Percentiles rank a stretch among this genome's conserved stretches.
Conservation (phyloP, 129 eudicot species). For the Flaveria linearis region DNA sequence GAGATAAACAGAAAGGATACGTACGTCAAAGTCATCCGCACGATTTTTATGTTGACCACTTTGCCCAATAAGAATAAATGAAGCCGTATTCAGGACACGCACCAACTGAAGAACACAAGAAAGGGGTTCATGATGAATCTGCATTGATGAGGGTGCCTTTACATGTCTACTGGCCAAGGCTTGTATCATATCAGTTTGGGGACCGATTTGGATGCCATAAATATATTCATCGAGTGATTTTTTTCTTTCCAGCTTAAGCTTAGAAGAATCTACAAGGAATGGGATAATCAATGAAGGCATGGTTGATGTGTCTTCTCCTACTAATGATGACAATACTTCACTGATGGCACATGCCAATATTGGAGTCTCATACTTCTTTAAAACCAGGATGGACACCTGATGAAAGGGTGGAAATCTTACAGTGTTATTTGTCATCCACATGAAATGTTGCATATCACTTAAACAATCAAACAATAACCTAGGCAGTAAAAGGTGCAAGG, state of each 20-base stretch:
- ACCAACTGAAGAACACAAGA: constrained; percentile 62
- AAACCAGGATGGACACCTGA: constrained; percentile 69
- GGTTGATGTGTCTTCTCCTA: constrained; percentile 43
- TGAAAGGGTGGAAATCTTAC: not conserved
- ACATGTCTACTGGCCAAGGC: constrained; percentile 46
- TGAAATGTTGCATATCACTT: not conserved
- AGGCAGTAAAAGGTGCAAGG: not conserved
- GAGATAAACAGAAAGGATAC: not conserved
- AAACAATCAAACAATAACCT: not conserved
- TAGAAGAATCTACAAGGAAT: constrained; percentile 53
- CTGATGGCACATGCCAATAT: constrained; percentile 69
- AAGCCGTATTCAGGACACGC: constrained; percentile 50
- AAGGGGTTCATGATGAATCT: constrained; percentile 61
- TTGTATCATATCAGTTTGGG: constrained; percentile 45
- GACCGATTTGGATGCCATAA: constrained; percentile 66
- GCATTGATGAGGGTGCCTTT: constrained; percentile 54
- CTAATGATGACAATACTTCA: constrained; percentile 59
- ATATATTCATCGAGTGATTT: constrained; percentile 21
- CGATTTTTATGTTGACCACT: constrained; percentile 33
- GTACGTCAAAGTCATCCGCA: constrained; percentile 65
- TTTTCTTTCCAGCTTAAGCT: constrained; percentile 59
- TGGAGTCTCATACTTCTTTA: constrained; percentile 68
- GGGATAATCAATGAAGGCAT: constrained; percentile 66
- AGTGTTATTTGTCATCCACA: not conserved
- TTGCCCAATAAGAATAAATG: constrained; percentile 61